Evolutionary conservation across 345 rosid genomes (phyloP).

Genomic region (Cardamine resedifolia): DNA sequence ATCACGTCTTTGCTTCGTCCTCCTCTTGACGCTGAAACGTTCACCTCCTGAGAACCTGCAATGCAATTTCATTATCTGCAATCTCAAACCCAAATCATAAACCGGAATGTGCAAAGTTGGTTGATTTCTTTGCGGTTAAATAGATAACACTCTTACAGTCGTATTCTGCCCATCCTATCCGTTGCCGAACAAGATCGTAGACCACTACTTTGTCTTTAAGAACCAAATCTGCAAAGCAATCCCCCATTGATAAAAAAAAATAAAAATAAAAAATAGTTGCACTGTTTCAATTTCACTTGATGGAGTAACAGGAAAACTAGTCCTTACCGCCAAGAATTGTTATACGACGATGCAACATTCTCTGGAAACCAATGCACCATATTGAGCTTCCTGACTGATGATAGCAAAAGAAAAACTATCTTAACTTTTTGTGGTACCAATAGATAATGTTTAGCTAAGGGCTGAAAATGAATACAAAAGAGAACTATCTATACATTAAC

Average conservation of each 20-base stretch:
- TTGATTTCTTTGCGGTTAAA: background rate
- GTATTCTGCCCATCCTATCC: slow-evolving; percentile 87
- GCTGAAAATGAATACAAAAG: background rate
- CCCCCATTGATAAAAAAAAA: background rate
- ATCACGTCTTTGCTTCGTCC: slow-evolving; percentile 35
- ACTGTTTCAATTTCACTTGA: no score
- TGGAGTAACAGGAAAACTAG: background rate
- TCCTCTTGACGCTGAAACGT: slow-evolving; percentile 60
- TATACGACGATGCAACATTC: slow-evolving; percentile 58
- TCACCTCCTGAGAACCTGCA: slow-evolving; percentile 69
- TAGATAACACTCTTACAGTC: slow-evolving; percentile 63
- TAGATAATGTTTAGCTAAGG: background rate
- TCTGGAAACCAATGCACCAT: slow-evolving; percentile 94
- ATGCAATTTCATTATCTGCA: background rate
- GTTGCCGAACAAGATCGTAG: slow-evolving; percentile 74
- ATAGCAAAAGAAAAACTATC: background rate
- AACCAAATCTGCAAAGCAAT: slow-evolving; percentile 66
- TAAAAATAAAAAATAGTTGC: background rate
- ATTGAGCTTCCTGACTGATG: slow-evolving; percentile 63
- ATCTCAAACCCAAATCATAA: background rate
- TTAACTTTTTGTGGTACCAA: background rate
- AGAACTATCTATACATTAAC: background rate
- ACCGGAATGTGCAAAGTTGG: background rate
- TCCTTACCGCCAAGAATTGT: slow-evolving; percentile 87
- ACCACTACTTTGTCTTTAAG: slow-evolving; percentile 82